Evolutionary conservation across 2,329 filamentous ascomycete species (phyloP).

Genomic region (Huntiella moniliformis): DNA sequence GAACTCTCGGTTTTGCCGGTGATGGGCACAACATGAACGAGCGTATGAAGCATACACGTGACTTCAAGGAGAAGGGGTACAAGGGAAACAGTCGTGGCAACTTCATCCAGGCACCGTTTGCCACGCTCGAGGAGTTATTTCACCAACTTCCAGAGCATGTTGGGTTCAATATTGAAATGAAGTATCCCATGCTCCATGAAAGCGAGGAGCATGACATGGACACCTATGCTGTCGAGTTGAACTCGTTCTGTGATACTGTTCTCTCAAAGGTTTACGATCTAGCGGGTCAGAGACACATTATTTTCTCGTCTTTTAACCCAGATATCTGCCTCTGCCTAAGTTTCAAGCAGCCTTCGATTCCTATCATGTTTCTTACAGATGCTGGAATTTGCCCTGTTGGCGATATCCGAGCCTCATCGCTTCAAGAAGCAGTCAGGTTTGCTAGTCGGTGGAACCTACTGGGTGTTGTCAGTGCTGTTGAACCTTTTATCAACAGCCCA

Average conservation of each 20-base stretch:
- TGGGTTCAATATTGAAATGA: slow-evolving; percentile 98
- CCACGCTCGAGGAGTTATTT: slow-evolving; percentile 87
- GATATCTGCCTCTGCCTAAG: slow-evolving; percentile 87
- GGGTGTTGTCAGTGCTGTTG: slow-evolving; percentile 75
- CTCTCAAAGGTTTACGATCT: slow-evolving; percentile 78
- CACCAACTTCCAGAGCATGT: slow-evolving; percentile 61
- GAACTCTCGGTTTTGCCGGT: slow-evolving; percentile 34
- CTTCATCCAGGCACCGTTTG: slow-evolving; percentile 91
- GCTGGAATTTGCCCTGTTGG: slow-evolving; percentile 65
- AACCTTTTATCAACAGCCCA: slow-evolving; percentile 76
- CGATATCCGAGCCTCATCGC: slow-evolving; percentile 72
- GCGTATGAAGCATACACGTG: slow-evolving; percentile 90
- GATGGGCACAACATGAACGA: slow-evolving; percentile 38
- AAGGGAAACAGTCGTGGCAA: slow-evolving; percentile 89
- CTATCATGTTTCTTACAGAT: slow-evolving; percentile 85
- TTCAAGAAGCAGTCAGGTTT: slow-evolving; percentile 92
- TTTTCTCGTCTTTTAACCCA: slow-evolving; percentile 95
- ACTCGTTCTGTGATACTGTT: slow-evolving; percentile 90
- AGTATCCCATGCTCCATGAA: slow-evolving; percentile 96
- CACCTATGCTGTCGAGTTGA: slow-evolving; percentile 84
- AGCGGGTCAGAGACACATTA: slow-evolving; percentile 66
- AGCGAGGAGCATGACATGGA: slow-evolving; percentile 94
- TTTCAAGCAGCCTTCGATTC: slow-evolving; percentile 95
- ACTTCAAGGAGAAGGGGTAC: slow-evolving; percentile 87
- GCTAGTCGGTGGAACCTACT: slow-evolving; percentile 87